A percentile compares a stretch with the other conserved stretches of the same genome.
Conservation (phyloP, 2,329 filamentous ascomycete species). For the Aquanectria penicillioides region DNA sequence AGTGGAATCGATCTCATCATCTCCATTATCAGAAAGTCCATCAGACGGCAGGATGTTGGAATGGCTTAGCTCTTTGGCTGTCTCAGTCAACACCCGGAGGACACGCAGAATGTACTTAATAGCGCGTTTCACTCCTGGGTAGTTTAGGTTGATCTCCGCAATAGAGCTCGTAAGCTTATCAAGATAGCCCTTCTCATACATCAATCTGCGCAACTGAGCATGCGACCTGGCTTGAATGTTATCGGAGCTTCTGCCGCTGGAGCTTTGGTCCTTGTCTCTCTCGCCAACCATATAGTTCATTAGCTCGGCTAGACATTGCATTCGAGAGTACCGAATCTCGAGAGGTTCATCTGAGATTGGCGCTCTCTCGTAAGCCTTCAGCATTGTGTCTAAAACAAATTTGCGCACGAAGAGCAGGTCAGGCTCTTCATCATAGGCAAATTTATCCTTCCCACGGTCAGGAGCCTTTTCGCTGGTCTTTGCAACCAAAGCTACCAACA, state of each 20-base stretch:
- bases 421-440: constrained; percentile 78
- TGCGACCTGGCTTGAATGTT: constrained; percentile 67
- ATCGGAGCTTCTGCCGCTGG: constrained; percentile 52
- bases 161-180: constrained; percentile 89
- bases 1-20: constrained; percentile 87
- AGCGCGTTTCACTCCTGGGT: constrained; percentile 89
- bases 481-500: constrained; percentile 86
- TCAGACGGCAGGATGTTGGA: constrained; percentile 77
- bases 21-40: constrained; percentile 73
- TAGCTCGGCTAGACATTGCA: constrained; percentile 88
- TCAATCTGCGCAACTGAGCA: constrained; percentile 87
- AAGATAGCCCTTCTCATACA: constrained; percentile 98
- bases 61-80: constrained; percentile 86
- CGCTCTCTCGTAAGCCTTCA: constrained; percentile 92
- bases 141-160: constrained; percentile 94
- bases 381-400: constrained; percentile 92
- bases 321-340: constrained; percentile 86
- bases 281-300: constrained; percentile 93
- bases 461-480: constrained; percentile 84
- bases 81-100: constrained; percentile 85
- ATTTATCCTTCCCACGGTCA: constrained; percentile 66
- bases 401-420: constrained; percentile 92
- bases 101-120: constrained; percentile 97
- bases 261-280: constrained; percentile 70
- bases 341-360: constrained; percentile 80